These are phyloP conservation scores for Chernovozyma aurita DNA, from an alignment of 1,139 yeast species.

Conservation along the genomic window DNA sequence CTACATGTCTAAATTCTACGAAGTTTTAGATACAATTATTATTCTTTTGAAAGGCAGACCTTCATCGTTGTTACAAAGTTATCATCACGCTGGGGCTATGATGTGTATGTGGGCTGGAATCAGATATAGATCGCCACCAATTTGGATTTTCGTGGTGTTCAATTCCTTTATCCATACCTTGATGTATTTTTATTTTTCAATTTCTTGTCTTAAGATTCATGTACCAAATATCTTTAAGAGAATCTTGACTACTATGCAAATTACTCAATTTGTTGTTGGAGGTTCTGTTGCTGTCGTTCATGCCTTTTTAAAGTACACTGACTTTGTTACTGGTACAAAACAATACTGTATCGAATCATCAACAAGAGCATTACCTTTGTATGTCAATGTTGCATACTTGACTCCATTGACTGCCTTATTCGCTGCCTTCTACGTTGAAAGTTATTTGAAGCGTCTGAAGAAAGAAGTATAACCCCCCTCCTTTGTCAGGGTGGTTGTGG, in stretches of 20 bases:
- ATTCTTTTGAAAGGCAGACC: constrained; percentile 69
- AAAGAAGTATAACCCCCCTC: constrained; percentile 9
- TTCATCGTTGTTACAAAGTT: constrained; percentile 65
- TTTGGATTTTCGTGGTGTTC: constrained; percentile 79
- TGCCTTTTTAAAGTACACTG: constrained; percentile 57
- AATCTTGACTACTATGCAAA: constrained; percentile 63
- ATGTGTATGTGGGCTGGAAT: constrained; percentile 82
- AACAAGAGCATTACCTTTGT: constrained; percentile 61
- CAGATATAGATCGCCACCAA: constrained; percentile 68
- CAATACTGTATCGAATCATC: constrained; percentile 55
- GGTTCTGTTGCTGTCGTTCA: constrained; percentile 66
- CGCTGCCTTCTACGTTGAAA: constrained; percentile 66
- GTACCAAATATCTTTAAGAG: constrained; percentile 60
- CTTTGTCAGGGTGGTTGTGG: too few species aligned
- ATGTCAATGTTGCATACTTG: constrained; percentile 61
- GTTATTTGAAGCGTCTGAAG: constrained; percentile 38
- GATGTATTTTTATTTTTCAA: constrained; percentile 71
- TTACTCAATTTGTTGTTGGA: constrained; percentile 66
- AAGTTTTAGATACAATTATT: constrained; percentile 65
- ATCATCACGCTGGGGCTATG: constrained; percentile 83
- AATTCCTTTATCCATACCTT: constrained; percentile 73
- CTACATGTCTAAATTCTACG: constrained; percentile 69
- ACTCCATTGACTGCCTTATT: constrained; percentile 69
- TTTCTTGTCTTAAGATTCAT: constrained; percentile 55
- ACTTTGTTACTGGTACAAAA: constrained; percentile 40